A percentile compares a stretch with the other conserved stretches of the same genome.
phyloP scores from a whole-genome alignment of 305 asterid species.

The Fraxinus albicans region DNA sequence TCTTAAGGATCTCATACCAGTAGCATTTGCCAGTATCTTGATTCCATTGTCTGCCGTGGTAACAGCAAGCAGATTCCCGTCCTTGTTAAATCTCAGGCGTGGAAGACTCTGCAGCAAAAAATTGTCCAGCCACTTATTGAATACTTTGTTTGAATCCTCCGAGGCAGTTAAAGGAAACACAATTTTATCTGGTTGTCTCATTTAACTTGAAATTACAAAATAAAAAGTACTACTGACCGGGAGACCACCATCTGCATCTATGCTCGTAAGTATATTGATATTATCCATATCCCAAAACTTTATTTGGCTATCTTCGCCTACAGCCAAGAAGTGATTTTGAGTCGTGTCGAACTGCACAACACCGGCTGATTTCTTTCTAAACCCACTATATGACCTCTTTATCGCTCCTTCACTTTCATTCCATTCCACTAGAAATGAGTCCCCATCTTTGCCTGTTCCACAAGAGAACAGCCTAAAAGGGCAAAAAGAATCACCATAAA shows the following conservation, averaged over 20 bases:
- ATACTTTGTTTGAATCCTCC: conserved; percentile 1
- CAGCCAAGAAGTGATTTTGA: conserved; percentile 76
- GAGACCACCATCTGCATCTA: conserved; percentile 80
- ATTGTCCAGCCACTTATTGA: conserved; percentile 20
- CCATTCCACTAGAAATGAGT: conserved; percentile 81
- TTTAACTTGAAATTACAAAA: conserved; percentile 12
- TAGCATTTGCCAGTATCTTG: conserved; percentile 80
- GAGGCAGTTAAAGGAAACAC: not conserved
- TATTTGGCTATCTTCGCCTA: conserved; percentile 75
- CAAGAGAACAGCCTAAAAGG: conserved; percentile 74
- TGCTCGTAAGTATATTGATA: conserved; percentile 42
- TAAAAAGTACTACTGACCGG: conserved; percentile 46
- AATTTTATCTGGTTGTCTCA: not conserved
- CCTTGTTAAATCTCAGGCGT: conserved; percentile 89
- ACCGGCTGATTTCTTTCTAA: conserved; percentile 62
- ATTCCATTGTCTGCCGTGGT: conserved; percentile 89
- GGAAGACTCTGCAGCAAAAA: conserved; percentile 70
- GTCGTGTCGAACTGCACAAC: conserved; percentile 84
- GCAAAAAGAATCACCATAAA: conserved; percentile 19
- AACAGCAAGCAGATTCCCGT: conserved; percentile 94
- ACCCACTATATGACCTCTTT: conserved; percentile 65
- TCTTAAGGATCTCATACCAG: conserved; percentile 84
- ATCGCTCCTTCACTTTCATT: conserved; percentile 91
- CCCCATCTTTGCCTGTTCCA: conserved; percentile 90
- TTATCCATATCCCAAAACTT: conserved; percentile 94